A percentile compares a stretch with the other conserved stretches of the same genome.
Conservation (phyloP, 805 yeast genomes). For the Citeromyces nyonsensis region DNA sequence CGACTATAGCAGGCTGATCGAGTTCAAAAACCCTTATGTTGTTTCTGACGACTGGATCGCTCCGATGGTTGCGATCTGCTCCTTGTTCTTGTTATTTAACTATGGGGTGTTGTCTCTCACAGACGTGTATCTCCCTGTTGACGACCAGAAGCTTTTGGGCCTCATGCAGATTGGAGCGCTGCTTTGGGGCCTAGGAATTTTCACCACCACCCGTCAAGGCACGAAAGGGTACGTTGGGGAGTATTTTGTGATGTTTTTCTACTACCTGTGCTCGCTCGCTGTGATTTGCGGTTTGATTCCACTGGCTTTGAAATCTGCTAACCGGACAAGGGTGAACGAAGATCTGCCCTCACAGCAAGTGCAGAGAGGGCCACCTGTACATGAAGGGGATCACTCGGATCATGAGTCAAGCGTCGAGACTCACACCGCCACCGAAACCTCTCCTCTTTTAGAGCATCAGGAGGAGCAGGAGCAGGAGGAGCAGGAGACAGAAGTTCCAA, state of each 20-base stretch:
- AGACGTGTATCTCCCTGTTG: conserved; percentile 27
- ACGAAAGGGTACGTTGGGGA: conserved; percentile 37
- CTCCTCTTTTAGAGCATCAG: conserved; percentile 3
- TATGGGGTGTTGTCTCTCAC: conserved; percentile 36
- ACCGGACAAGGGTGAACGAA: conserved; percentile 1
- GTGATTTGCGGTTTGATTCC: conserved; percentile 37
- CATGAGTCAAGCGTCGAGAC: conserved; percentile 2
- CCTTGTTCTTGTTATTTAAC: conserved; percentile 35
- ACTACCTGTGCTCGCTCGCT: conserved; percentile 27
- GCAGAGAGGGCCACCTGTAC: background rate
- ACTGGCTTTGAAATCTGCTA: conserved; percentile 17
- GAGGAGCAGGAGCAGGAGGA: conserved; percentile 5
- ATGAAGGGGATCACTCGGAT: conserved; percentile 3
- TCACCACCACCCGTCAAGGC: conserved; percentile 31
- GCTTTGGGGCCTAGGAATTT: conserved; percentile 41
- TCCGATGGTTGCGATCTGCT: conserved; percentile 32
- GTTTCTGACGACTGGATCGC: conserved; percentile 32
- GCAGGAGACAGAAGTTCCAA: conserved; percentile 10
- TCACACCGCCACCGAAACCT: conserved; percentile 6
- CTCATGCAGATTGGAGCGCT: conserved; percentile 36
- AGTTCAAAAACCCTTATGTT: conserved; percentile 26
- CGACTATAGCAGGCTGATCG: conserved; percentile 21
- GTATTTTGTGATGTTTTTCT: conserved; percentile 28
- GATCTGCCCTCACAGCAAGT: background rate
- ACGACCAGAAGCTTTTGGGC: conserved; percentile 43